Conservation (phyloP, 805 yeast species). For the Saccharomyces paradoxus region DNA sequence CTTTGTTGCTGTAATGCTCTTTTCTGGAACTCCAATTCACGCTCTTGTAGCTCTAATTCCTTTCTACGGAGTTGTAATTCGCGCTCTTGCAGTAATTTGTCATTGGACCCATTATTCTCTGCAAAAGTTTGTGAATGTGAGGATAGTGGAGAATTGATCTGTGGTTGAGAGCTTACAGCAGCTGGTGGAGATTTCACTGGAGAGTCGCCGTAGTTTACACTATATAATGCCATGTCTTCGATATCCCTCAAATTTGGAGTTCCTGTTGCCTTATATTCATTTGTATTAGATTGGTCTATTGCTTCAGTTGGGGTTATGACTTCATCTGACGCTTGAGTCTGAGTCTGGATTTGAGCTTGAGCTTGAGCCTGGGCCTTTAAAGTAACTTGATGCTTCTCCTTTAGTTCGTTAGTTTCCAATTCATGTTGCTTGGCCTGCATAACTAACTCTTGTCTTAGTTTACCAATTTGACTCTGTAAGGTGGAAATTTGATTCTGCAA, state of each 20-base stretch:
- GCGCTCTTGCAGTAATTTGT: constrained; percentile 20
- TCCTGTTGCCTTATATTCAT: constrained; percentile 19
- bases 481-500: neutral
- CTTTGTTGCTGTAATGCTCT: constrained; percentile 20
- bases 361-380: neutral
- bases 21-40: constrained; percentile 27
- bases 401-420: neutral
- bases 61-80: constrained; percentile 28
- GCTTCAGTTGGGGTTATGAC: neutral
- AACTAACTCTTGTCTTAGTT: constrained; percentile 5
- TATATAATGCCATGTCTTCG: constrained; percentile 27
- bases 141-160: constrained; percentile 5
- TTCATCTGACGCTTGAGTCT: neutral
- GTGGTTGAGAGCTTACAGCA: constrained; percentile 9
- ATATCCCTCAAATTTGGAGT: constrained; percentile 28
- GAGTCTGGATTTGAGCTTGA: neutral
- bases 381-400: neutral
- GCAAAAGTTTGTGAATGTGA: constrained; percentile 10
- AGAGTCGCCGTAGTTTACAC: constrained; percentile 25
- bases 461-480: constrained; percentile 7
- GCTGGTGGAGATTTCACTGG: constrained; percentile 13
- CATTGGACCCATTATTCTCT: constrained; percentile 7
- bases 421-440: constrained; percentile 2
- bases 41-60: constrained; percentile 30
- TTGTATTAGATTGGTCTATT: neutral